Conservation (phyloP, 2,329 filamentous ascomycete species). For the Emergomyces orientalis region DNA sequence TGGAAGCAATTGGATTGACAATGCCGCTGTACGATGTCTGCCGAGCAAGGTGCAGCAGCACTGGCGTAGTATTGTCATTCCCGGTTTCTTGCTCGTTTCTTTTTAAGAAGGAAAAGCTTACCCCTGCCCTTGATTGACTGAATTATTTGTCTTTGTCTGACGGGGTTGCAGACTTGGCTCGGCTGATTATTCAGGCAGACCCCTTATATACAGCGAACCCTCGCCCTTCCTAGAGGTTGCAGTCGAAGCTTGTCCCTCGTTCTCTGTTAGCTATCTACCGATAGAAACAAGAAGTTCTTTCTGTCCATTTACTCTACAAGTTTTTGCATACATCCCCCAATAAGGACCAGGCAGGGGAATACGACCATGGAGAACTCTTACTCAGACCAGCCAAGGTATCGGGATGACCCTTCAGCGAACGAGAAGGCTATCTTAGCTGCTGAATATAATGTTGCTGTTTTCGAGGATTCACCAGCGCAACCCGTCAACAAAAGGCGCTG, state of each 20-base stretch:
- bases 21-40: background rate
- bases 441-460: background rate
- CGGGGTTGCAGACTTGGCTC: conserved; percentile 2
- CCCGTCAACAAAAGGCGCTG: background rate
- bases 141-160: background rate
- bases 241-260: background rate
- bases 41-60: background rate
- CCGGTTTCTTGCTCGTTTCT: conserved; percentile 3
- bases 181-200: background rate
- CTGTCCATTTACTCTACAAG: background rate
- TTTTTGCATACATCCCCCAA: background rate
- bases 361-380: background rate
- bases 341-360: background rate
- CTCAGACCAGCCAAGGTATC: conserved; percentile 1
- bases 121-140: background rate
- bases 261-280: background rate
- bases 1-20: background rate
- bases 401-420: conserved; percentile 3
- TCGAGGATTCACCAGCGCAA: background rate
- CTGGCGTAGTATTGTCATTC: background rate
- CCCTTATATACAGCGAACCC: background rate
- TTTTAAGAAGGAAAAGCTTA: background rate
- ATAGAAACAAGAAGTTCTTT: background rate
- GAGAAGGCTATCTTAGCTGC: conserved; percentile 2
- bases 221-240: background rate